A percentile compares a stretch with the other conserved stretches of the same genome.
phyloP scores from a whole-genome alignment of 176 grass and related monocot species.

The Urochloa ruziziensis region DNA sequence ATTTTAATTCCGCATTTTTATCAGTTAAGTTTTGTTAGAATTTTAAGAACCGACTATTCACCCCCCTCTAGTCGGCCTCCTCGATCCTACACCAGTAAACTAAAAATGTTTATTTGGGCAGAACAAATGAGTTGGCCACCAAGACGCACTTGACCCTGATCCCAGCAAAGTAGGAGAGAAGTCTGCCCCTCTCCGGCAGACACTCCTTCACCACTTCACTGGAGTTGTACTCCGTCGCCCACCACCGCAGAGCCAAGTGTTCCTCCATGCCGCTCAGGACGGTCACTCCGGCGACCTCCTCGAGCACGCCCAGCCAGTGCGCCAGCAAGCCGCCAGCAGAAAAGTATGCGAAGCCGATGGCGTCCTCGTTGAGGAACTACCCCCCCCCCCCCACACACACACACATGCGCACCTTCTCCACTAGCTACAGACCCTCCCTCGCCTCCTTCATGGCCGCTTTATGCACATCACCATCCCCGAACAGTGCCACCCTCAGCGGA shows the following conservation, averaged over 20 bases:
- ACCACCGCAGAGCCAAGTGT: slow-evolving; percentile 21
- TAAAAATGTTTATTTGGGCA: not conserved
- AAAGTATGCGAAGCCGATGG: slow-evolving; percentile 43
- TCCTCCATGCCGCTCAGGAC: slow-evolving; percentile 22
- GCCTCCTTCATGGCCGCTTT: slow-evolving; percentile 21
- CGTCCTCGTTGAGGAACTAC: slow-evolving; percentile 53
- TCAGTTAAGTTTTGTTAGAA: no score
- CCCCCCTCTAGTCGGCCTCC: no score
- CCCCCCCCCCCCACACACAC: no score
- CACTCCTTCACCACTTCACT: slow-evolving; percentile 15
- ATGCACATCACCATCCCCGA: slow-evolving; percentile 41
- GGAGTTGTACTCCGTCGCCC: slow-evolving; percentile 27
- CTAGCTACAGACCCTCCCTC: slow-evolving; percentile 21
- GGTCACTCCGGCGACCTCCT: slow-evolving; percentile 48
- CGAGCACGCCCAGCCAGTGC: slow-evolving; percentile 33
- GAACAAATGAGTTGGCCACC: not conserved
- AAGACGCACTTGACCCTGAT: slow-evolving; percentile 6
- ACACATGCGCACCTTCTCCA: slow-evolving; percentile 44
- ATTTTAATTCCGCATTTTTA: no score
- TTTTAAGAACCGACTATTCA: no score
- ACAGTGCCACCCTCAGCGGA: slow-evolving; percentile 18
- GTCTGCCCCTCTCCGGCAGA: slow-evolving; percentile 4
- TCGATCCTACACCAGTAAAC: no score
- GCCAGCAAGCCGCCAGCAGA: slow-evolving; percentile 4
- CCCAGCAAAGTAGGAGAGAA: slow-evolving; percentile 10